A percentile compares a stretch with the other conserved stretches of the same genome.
Conservation (phyloP, 2,329 filamentous ascomycete species). For the Colletotrichum eremochloae region DNA sequence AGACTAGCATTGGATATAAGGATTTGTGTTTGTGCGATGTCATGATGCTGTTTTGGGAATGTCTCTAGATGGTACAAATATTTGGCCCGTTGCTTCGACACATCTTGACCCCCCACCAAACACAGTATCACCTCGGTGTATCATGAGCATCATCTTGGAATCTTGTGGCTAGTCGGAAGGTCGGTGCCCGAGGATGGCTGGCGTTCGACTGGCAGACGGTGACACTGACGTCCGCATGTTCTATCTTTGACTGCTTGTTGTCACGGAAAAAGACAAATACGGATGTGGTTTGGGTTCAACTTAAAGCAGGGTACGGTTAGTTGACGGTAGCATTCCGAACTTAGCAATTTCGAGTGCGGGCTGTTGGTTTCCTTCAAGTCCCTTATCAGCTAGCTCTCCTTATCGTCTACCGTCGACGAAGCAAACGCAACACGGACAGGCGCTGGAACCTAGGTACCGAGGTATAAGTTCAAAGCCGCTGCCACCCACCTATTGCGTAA, state of each 20-base stretch:
- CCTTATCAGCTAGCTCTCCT: background rate
- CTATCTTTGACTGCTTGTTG: background rate
- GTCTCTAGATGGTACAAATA: background rate
- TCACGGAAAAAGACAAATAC: background rate
- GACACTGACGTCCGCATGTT: background rate
- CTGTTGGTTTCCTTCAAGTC: background rate
- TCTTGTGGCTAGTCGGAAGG: background rate
- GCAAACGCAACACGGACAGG: conserved; percentile 1
- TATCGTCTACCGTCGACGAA: background rate
- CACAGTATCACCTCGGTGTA: background rate
- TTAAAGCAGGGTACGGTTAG: background rate
- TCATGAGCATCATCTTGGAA: background rate
- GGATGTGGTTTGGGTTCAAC: background rate
- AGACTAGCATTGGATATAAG: background rate
- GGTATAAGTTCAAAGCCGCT: too few species aligned
- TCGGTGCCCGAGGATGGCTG: background rate
- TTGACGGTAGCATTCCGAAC: background rate
- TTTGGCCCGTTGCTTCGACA: background rate
- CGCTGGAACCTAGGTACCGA: background rate
- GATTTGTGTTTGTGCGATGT: background rate
- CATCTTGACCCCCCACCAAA: background rate
- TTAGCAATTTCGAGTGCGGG: background rate
- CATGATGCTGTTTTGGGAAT: background rate
- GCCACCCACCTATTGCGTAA: too few species aligned
- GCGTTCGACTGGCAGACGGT: background rate